Conservation (phyloP, 768 basidiomycete species). For the Lentinus brumalis region DNA sequence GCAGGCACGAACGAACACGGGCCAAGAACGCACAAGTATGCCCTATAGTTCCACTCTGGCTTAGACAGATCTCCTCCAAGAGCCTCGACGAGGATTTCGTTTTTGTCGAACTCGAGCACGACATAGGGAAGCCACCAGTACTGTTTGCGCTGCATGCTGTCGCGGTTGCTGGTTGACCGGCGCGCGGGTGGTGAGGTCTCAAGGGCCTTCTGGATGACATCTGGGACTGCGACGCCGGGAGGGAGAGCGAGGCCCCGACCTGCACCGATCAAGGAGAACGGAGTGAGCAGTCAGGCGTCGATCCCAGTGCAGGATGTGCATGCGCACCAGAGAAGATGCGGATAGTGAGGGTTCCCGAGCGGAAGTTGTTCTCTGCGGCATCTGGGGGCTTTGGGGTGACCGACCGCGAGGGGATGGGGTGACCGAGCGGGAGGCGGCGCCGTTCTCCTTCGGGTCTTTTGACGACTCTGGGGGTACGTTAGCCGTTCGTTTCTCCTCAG, state of each 20-base stretch:
- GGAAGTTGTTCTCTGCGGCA: constrained; percentile 49
- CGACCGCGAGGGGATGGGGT: constrained; percentile 82
- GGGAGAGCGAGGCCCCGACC: constrained; percentile 84
- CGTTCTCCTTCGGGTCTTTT: constrained; percentile 73
- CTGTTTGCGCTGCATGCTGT: constrained; percentile 90
- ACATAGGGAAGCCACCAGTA: constrained; percentile 97
- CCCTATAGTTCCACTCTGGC: constrained; percentile 95
- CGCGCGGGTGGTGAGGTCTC: constrained; percentile 57
- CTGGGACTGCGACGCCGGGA: constrained; percentile 76
- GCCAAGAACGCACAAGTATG: constrained; percentile 77
- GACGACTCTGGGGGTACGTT: constrained; percentile 43
- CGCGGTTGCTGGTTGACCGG: constrained; percentile 72
- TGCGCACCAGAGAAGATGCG: constrained; percentile 87
- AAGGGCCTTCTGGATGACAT: constrained; percentile 82
- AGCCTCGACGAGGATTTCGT: constrained; percentile 95
- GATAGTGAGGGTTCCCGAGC: constrained; percentile 92
- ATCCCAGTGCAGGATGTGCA: constrained; percentile 3
- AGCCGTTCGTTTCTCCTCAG: neutral
- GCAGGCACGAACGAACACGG: constrained; percentile 2
- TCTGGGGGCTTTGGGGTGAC: constrained; percentile 62
- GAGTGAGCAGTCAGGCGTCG: neutral
- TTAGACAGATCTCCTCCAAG: constrained; percentile 89
- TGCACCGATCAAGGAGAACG: constrained; percentile 28
- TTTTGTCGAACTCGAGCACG: constrained; percentile 97
- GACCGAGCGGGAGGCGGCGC: constrained; percentile 71